These are phyloP conservation scores for Purshia tridentata DNA, from an alignment of 306 rosid genomes.

Conservation along the genomic window DNA sequence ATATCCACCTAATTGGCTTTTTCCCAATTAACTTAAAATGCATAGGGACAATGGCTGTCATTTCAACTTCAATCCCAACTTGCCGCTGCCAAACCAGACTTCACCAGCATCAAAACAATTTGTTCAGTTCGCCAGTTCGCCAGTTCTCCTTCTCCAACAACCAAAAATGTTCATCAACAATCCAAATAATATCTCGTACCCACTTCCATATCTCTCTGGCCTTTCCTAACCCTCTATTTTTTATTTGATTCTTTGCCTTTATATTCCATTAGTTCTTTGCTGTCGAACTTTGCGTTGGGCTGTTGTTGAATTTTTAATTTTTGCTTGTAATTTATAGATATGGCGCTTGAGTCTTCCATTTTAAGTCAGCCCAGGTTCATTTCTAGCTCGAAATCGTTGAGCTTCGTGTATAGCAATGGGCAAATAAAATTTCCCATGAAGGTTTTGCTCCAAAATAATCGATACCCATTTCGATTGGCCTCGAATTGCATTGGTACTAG, in stretches of 20 bases:
- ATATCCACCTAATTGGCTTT: too few species aligned
- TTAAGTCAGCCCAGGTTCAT: constrained; percentile 24
- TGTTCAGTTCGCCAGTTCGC: neutral
- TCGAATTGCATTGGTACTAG: constrained; percentile 26
- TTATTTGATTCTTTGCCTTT: neutral
- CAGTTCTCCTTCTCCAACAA: constrained; percentile 1
- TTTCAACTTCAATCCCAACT: too few species aligned
- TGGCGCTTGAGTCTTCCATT: constrained; percentile 43
- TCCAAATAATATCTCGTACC: neutral
- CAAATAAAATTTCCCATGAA: constrained; percentile 33
- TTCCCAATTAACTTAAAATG: too few species aligned
- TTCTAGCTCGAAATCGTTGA: constrained; percentile 27
- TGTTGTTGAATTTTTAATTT: constrained; percentile 1
- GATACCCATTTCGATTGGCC: constrained; percentile 28
- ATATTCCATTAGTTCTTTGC: constrained; percentile 12
- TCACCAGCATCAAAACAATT: too few species aligned
- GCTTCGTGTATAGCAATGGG: constrained; percentile 29
- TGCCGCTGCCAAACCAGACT: too few species aligned
- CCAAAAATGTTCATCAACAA: constrained; percentile 9
- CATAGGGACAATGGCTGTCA: too few species aligned
- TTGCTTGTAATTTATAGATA: constrained; percentile 12
- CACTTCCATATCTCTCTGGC: neutral
- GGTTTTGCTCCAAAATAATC: constrained; percentile 30
- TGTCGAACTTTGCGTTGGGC: constrained; percentile 23
- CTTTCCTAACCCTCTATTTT: constrained; percentile 7